Percentiles rank a stretch among this genome's conserved stretches.
Evolutionary conservation across 2,329 filamentous ascomycete genomes (phyloP).

Genomic region (Botrytis tulipae): DNA sequence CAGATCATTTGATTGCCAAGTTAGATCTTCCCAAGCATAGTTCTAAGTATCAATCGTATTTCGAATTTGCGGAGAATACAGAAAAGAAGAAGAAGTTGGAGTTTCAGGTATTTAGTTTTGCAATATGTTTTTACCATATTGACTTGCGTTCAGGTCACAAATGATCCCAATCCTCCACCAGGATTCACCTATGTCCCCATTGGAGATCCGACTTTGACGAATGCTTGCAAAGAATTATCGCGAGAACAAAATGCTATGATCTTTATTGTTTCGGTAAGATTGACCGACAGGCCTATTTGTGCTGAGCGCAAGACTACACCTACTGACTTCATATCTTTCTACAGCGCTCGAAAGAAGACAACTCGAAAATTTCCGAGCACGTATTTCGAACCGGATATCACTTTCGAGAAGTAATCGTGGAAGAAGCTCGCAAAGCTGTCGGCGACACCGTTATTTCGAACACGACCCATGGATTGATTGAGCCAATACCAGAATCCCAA

Average conservation of each 20-base stretch:
- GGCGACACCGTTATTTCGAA: slow-evolving; percentile 36
- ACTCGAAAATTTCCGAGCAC: slow-evolving; percentile 43
- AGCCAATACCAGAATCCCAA: slow-evolving; percentile 59
- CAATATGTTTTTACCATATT: slow-evolving; percentile 22
- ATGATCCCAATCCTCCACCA: slow-evolving; percentile 52
- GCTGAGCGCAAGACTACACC: neutral
- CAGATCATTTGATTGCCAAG: slow-evolving; percentile 37
- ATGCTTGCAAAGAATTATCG: slow-evolving; percentile 62
- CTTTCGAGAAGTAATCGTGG: slow-evolving; percentile 57
- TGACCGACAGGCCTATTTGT: slow-evolving; percentile 2
- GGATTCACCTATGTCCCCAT: slow-evolving; percentile 63
- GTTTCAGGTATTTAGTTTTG: slow-evolving; percentile 49
- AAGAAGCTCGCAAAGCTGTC: slow-evolving; percentile 47
- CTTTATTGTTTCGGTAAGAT: slow-evolving; percentile 63
- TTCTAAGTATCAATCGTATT: slow-evolving; percentile 58
- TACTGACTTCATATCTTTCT: slow-evolving; percentile 12
- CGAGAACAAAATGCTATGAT: slow-evolving; percentile 61
- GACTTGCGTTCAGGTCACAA: slow-evolving; percentile 48
- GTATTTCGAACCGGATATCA: slow-evolving; percentile 61
- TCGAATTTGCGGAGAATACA: slow-evolving; percentile 62
- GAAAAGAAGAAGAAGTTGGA: slow-evolving; percentile 65
- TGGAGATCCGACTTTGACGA: slow-evolving; percentile 60
- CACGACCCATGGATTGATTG: slow-evolving; percentile 42
- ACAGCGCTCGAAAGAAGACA: slow-evolving; percentile 33
- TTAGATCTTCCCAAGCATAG: slow-evolving; percentile 40